Evolutionary conservation across 2,329 filamentous ascomycete genomes (phyloP).

Genomic region (Ascochyta pisi): DNA sequence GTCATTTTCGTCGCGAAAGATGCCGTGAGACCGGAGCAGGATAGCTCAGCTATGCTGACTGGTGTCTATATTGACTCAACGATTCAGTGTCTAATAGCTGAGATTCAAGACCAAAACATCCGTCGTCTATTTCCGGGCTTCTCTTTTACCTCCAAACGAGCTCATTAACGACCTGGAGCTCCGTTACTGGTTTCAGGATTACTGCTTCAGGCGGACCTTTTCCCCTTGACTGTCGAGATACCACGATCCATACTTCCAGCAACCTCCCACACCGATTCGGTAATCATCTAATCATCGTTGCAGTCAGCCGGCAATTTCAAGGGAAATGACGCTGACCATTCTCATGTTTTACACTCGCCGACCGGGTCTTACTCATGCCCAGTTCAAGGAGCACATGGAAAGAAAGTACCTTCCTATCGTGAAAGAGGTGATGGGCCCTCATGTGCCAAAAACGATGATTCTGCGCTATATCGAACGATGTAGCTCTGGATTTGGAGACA

Average conservation of each 20-base stretch:
- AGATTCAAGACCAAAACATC: too few species aligned
- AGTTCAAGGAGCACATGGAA: conserved; percentile 29
- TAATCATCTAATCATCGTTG: background rate
- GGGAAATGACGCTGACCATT: conserved; percentile 1
- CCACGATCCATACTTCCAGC: background rate
- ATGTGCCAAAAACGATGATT: conserved; percentile 14
- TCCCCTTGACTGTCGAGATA: background rate
- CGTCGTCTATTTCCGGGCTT: too few species aligned
- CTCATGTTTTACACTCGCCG: conserved; percentile 28
- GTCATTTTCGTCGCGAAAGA: background rate
- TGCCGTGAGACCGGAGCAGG: background rate
- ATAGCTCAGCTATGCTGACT: background rate
- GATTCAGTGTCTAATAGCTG: background rate
- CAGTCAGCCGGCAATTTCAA: background rate
- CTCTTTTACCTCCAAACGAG: too few species aligned
- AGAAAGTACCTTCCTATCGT: conserved; percentile 23
- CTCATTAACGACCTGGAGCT: too few species aligned
- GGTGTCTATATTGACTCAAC: background rate
- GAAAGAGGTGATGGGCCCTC: conserved; percentile 25
- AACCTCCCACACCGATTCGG: too few species aligned
- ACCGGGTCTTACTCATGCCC: conserved; percentile 23
- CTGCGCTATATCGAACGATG: conserved; percentile 26
- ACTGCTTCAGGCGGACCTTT: background rate
- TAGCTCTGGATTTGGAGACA: conserved; percentile 26
- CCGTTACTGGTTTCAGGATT: background rate